These are phyloP conservation scores for Aschersonia sp. DNA, from an alignment of 2,329 filamentous ascomycete species.

Conservation along the genomic window DNA sequence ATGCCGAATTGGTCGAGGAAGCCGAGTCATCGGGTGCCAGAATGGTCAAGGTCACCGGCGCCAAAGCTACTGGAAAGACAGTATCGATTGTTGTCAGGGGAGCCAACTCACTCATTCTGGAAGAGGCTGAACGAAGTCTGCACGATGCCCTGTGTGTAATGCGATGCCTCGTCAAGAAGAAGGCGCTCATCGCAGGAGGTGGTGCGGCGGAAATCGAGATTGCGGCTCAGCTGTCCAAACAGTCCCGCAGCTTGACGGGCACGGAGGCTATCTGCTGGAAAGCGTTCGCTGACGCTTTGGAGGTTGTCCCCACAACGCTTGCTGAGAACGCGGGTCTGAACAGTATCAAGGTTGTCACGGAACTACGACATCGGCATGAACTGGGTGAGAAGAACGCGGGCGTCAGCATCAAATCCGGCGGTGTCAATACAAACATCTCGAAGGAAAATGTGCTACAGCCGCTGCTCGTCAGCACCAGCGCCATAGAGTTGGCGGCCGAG, in stretches of 20 bases:
- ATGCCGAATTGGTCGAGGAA: conserved; percentile 88
- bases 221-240: conserved; percentile 69
- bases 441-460: conserved; percentile 97
- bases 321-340: conserved; percentile 96
- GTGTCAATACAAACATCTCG: conserved; percentile 91
- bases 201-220: conserved; percentile 96
- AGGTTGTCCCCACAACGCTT: conserved; percentile 90
- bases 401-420: conserved; percentile 94
- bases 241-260: conserved; percentile 68
- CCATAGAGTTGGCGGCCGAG: conserved; percentile 92
- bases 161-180: conserved; percentile 96
- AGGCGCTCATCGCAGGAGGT: conserved; percentile 93
- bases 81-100: conserved; percentile 90
- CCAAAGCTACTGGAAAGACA: conserved; percentile 72
- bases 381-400: conserved; percentile 92
- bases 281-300: conserved; percentile 93
- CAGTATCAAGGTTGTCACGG: conserved; percentile 97
- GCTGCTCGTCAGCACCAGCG: conserved; percentile 88
- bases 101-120: conserved; percentile 85
- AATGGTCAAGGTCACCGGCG: conserved; percentile 89
- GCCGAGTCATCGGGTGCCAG: conserved; percentile 73
- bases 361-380: conserved; percentile 85
- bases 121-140: conserved; percentile 90
- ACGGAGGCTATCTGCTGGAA: conserved; percentile 99
- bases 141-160: conserved; percentile 98